Base-by-base conservation (phyloP, 2,329 filamentous ascomycete species). In the Tolypocladium amazonense region DNA sequence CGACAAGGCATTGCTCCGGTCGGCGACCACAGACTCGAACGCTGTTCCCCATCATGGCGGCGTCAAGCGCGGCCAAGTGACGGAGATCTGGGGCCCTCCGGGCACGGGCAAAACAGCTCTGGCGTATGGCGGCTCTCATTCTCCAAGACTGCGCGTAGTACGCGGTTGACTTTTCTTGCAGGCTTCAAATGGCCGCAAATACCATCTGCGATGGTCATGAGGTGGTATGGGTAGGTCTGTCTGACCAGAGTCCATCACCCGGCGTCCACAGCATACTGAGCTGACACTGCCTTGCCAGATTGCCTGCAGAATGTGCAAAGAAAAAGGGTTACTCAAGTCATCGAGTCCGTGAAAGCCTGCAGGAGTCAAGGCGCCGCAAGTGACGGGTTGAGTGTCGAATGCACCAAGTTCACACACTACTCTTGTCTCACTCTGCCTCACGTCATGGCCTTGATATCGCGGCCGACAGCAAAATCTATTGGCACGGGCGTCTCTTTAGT, bases 71-170 rank as follows among this genome's bases (percentile, higher is more conserved):
- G 90, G 92, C 18, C 89, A 91, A 71, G 80, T 96, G 50, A 89
- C 89, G 4, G 93, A 97, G 73, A 76, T 96, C 56, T 96, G 90
- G 82, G 93, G 93, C 0, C 91, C 92, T 14, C 88, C 90, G 11
- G 92, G 92, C 1, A 84, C 84, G 33, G 93, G 92, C 37, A 97
- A 96, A 78, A 96, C 91, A 4, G 81, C 88, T 15, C 77, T 97
- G 66, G 89, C 87, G 89, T 93, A 79, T 75, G 84, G 55, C 35
- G 18, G n/a, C 38, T n/a, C 30, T 35, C 30, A 23, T 15, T 37
- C 4, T 54, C 30, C 14, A 8, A 8, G 14, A 20, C 15, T 23
- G 9, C 15, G 53, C 52, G 57, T 47, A 38, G 35, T 12, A 3
- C 18, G 45, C 14, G 58, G 35, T 35, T 53, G 25, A 41, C 33